A percentile compares a stretch with the other conserved stretches of the same genome.
Evolutionary conservation across 228 moss, liverwort and hornwort genomes (phyloP).

Genomic region (Sphagnum magellanicum): DNA sequence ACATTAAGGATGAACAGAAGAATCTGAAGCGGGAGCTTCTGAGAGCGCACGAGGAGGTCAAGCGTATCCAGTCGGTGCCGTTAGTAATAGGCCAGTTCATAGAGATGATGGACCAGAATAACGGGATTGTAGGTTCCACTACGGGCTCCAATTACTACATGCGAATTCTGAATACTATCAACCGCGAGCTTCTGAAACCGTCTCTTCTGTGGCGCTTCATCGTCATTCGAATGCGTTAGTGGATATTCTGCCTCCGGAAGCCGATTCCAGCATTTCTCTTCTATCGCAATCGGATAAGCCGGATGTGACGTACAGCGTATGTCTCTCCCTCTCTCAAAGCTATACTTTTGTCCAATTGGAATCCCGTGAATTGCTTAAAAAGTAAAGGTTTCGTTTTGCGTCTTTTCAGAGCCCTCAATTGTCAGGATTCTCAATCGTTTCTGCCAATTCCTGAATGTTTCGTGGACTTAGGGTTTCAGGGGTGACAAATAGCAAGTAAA

Average conservation of each 20-base stretch:
- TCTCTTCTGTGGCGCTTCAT: conserved; percentile 88
- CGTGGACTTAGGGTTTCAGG: too few relatives aligned
- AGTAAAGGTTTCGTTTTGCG: too few relatives aligned
- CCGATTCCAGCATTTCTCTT: conserved; percentile 90
- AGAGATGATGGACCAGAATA: conserved; percentile 96
- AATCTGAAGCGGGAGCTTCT: conserved; percentile 92
- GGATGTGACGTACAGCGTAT: conserved; percentile 80
- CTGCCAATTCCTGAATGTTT: too few relatives aligned
- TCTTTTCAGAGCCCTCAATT: neutral
- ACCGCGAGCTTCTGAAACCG: conserved; percentile 89
- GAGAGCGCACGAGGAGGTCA: conserved; percentile 94
- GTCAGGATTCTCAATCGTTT: too few relatives aligned
- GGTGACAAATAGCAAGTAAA: too few relatives aligned
- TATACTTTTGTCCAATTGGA: too few relatives aligned
- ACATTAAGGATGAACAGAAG: conserved; percentile 97
- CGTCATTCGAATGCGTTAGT: conserved; percentile 90
- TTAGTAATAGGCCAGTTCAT: conserved; percentile 95
- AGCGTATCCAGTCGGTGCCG: conserved; percentile 93
- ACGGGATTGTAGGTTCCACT: conserved; percentile 90
- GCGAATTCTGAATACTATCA: conserved; percentile 90
- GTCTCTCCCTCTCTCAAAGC: conserved; percentile 1
- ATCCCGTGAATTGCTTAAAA: too few relatives aligned
- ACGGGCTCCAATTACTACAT: conserved; percentile 93
- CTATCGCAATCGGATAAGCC: conserved; percentile 94
- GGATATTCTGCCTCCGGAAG: conserved; percentile 88